Evolutionary conservation across 495 filamentous ascomycete genomes (phyloP).

Genomic region (Paragyromitra xinjiangensis): DNA sequence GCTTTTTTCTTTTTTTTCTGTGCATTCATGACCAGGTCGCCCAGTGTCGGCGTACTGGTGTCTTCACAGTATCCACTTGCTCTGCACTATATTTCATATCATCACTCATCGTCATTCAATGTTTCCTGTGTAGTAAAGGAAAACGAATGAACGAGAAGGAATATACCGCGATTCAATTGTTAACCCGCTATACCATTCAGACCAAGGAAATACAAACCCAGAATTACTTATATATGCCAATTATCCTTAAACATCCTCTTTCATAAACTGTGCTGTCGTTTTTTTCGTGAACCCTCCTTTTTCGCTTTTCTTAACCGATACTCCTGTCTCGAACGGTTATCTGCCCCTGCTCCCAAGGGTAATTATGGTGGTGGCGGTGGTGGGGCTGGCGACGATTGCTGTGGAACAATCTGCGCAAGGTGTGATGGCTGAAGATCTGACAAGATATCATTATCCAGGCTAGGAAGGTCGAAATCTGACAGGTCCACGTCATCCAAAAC

Average conservation of each 20-base stretch:
- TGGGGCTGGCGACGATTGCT: conserved; percentile 12
- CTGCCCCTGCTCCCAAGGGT: neutral
- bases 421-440: conserved; percentile 16
- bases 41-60: conserved; percentile 54
- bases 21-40: conserved; percentile 48
- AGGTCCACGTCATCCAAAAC: conserved; percentile 49
- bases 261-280: conserved; percentile 28
- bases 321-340: neutral
- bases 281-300: conserved; percentile 1
- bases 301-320: conserved; percentile 13
- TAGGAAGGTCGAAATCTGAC: conserved; percentile 38
- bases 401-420: conserved; percentile 12
- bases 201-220: conserved; percentile 54
- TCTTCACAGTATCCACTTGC: conserved; percentile 45
- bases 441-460: conserved; percentile 21
- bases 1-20: conserved; percentile 18
- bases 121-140: conserved; percentile 44
- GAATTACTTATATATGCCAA: conserved; percentile 45
- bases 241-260: conserved; percentile 13
- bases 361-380: conserved; percentile 9
- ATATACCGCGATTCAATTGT: conserved; percentile 52
- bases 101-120: conserved; percentile 48
- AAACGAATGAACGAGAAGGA: conserved; percentile 42
- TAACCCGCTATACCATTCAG: conserved; percentile 47
- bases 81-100: conserved; percentile 31